These are phyloP conservation scores for Quercus phellos DNA, from an alignment of 331 rosid species.

Conservation along the genomic window DNA sequence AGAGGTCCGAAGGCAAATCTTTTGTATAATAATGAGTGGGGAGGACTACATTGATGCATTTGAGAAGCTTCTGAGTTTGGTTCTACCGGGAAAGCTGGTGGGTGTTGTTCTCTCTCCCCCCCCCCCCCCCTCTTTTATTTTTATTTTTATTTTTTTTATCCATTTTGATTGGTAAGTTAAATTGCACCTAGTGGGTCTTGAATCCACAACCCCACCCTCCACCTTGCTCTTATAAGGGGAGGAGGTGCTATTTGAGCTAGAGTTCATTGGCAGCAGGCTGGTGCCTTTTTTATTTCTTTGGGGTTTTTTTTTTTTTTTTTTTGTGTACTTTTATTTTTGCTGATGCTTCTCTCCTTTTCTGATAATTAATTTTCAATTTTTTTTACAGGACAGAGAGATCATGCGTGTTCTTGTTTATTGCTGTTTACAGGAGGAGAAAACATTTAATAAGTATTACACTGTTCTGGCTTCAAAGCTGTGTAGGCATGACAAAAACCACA, in stretches of 20 bases:
- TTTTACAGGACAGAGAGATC: conserved; percentile 76
- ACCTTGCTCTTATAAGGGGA: too few species aligned
- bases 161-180: too few species aligned
- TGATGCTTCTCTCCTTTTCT: background rate
- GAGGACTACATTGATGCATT: conserved; percentile 89
- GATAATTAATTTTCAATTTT: conserved; percentile 1
- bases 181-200: too few species aligned
- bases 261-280: conserved; percentile 43
- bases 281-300: background rate
- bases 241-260: too few species aligned
- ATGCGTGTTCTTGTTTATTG: conserved; percentile 86
- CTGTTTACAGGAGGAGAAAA: conserved; percentile 92
- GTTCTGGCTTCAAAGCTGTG: conserved; percentile 83
- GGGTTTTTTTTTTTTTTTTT: background rate
- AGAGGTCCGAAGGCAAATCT: conserved; percentile 80
- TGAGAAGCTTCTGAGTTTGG: conserved; percentile 86
- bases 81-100: conserved; percentile 85
- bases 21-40: conserved; percentile 89
- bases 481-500: conserved; percentile 88
- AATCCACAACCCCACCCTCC: too few species aligned
- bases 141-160: too few species aligned
- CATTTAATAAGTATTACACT: conserved; percentile 83
- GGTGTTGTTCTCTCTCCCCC: background rate
- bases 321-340: background rate
- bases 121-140: too few species aligned